A percentile compares a stretch with the other conserved stretches of the same genome.
phyloP scores from a whole-genome alignment of 2,329 filamentous ascomycete species.

The Fusarium annulatum region DNA sequence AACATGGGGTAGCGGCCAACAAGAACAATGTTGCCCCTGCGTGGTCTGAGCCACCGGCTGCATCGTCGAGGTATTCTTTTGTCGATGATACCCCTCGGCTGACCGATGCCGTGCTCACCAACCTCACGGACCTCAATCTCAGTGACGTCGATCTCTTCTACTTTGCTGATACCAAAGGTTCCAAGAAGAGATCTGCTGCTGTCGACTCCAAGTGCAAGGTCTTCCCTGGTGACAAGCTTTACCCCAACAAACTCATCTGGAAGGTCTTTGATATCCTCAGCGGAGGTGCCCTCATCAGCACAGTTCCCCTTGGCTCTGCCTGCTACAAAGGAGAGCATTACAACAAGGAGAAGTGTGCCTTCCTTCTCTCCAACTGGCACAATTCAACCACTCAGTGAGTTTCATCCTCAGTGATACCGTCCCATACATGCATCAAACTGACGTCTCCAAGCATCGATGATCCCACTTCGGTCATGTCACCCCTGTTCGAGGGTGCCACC shows the following conservation, averaged over 20 bases:
- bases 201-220: constrained; percentile 42
- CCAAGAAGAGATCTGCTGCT: constrained; percentile 1
- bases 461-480: constrained; percentile 55
- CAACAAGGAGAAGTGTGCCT: background rate
- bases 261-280: constrained; percentile 49
- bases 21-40: constrained; percentile 42
- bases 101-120: constrained; percentile 49
- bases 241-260: constrained; percentile 45
- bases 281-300: constrained; percentile 48
- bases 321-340: constrained; percentile 47
- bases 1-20: constrained; percentile 29
- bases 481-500: constrained; percentile 53
- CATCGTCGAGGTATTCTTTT: constrained; percentile 11
- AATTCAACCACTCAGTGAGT: constrained; percentile 32
- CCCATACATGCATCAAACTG: background rate
- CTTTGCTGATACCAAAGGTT: constrained; percentile 42
- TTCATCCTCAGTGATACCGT: accelerated
- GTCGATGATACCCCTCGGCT: constrained; percentile 47
- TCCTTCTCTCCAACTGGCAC: background rate
- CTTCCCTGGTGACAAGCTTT: constrained; percentile 45
- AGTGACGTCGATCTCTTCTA: constrained; percentile 49
- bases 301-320: constrained; percentile 47
- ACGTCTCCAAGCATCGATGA: constrained; percentile 41
- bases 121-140: constrained; percentile 46
- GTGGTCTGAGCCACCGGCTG: constrained; percentile 2